Evolutionary conservation across 73 alveolate species (phyloP), one percentile per base, ranked within the genome.

Genomic region (Paramecium sexaurelia): DNA sequence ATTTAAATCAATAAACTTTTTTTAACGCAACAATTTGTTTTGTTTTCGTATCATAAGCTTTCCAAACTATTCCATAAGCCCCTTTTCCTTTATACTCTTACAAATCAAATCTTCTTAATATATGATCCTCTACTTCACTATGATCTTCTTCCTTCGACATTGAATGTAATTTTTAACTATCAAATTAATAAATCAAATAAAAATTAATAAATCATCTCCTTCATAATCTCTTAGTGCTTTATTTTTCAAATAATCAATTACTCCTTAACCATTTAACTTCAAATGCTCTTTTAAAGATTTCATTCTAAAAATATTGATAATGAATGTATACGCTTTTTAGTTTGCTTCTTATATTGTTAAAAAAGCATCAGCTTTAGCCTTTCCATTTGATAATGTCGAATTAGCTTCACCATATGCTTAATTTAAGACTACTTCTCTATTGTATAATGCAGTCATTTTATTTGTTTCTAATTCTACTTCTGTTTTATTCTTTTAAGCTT

Each of bases 21-120:
- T 87, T 87, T 92, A 41, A 92, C 78, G 92, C 86, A n/a, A 85
- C 85, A 94, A 95, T 55, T 61, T 85, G 29, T 73, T 95, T 93
- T 22, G 95, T 92, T 68, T 94, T 95, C 92, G 91, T 95, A 84
- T 97, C 99, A 8, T 89, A 94, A 5, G 98, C 99, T 90, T 97
- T 97, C 97, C 98, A 97, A 13, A 96, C 99, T 3, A 97, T 92
- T 6, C 99, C 99, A 92, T 97, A 96, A 7, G 99, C 98, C 9
- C 99, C 99, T 85, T 96, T 92, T 26, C 99, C 99, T 45, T 95
- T 84, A 89, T 92, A 95, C 51, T 95, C 85, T 32, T 95, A 91
- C 33, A 95, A 85, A 55, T 95, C 98, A 85, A 95, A 95, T 78
- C 94, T 93, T 67, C 85, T 95, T 56, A 95, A 84, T 1, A 95